Base-by-base conservation (phyloP, 2,329 filamentous ascomycete species). In the Fusarium sp. region DNA sequence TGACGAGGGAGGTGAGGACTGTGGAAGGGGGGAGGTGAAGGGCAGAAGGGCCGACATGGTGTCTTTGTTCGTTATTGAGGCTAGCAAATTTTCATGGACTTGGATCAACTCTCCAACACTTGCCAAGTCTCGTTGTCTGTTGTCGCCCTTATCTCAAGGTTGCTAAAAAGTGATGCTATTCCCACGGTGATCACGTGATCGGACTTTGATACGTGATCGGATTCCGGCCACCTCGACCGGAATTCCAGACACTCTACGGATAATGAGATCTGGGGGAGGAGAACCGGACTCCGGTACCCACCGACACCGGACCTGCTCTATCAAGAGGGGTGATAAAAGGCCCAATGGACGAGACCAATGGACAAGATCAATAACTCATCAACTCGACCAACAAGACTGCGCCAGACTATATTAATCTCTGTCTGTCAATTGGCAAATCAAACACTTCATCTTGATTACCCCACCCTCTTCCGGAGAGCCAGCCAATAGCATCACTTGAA, bases 251-350 rank as follows among this genome's bases (percentile, higher is more conserved):
- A 39, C 35, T 23, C 30, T 11, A 32, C 71, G 71, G 71, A 74
- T 64, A 73, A 73, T 56, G 58, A 8, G 16, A 52, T 68, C 71
- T 74, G 59, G 71, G 67, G 58, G 63, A 45, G 60, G 64, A 27
- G 13, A 41, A 7, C 43, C 71, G 71, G 71, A 73, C 71, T 73
- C 71, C 48, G 32, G 71, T 65, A 64, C 16, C 59, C 64, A 73
- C 71, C 71, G 71, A 73, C 39, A 73, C 71, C 71, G 71, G 71
- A 60, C 68, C 57, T 27, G 18, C 39, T 74, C 59, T 73, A 60
- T 61, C 59, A 58, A 57, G 71, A 59, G 71, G 67, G 68, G 71
- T 74, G 41, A 73, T 73, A 73, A 74, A 74, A 75, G 65, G 61
- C 65, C 61, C 48, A 30, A 32, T 52, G 48, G 48, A 52, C 48